A percentile compares a stretch with the other conserved stretches of the same genome.
Conservation (phyloP, 139 green algal species). For the Prasinococcaceae sp. region DNA sequence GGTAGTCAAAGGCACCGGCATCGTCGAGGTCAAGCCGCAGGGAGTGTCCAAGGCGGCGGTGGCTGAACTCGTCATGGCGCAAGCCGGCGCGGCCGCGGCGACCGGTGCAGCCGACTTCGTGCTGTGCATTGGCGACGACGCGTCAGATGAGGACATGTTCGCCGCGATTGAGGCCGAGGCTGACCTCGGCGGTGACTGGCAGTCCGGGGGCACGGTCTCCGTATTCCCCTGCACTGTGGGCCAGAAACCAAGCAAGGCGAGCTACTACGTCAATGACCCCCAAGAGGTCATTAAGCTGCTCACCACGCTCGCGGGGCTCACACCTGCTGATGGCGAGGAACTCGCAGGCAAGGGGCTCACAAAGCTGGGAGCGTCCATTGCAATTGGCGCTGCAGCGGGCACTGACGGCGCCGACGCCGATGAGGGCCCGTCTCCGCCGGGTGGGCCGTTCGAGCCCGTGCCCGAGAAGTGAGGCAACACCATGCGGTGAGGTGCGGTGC, state of each 20-base stretch:
- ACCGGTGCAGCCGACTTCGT: slow-evolving; percentile 57
- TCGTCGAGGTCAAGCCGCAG: slow-evolving; percentile 88
- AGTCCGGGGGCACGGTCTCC: slow-evolving; percentile 32
- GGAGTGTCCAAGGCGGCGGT: slow-evolving; percentile 20
- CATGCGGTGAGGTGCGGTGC: no score
- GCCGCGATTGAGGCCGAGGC: slow-evolving; percentile 55
- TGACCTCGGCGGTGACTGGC: slow-evolving; percentile 17
- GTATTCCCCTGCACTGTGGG: slow-evolving; percentile 77
- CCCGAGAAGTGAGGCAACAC: no score
- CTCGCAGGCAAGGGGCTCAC: no score
- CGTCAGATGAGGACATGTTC: slow-evolving; percentile 98
- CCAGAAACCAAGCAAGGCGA: slow-evolving; percentile 84
- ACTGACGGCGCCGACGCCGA: no score
- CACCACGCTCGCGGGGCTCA: no score
- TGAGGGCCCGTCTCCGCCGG: no score
- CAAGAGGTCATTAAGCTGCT: slow-evolving; percentile 64
- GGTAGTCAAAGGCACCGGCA: slow-evolving; percentile 51
- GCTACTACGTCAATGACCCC: slow-evolving; percentile 92
- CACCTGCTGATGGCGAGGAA: no score
- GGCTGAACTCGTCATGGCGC: slow-evolving; percentile 19
- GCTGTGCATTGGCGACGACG: slow-evolving; percentile 93
- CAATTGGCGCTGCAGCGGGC: no score
- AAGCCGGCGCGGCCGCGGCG: neutral
- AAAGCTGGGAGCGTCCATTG: no score
- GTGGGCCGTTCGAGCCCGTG: no score